phyloP scores from a whole-genome alignment of 768 basidiomycete species.

The Xerocomus spinulosus region DNA sequence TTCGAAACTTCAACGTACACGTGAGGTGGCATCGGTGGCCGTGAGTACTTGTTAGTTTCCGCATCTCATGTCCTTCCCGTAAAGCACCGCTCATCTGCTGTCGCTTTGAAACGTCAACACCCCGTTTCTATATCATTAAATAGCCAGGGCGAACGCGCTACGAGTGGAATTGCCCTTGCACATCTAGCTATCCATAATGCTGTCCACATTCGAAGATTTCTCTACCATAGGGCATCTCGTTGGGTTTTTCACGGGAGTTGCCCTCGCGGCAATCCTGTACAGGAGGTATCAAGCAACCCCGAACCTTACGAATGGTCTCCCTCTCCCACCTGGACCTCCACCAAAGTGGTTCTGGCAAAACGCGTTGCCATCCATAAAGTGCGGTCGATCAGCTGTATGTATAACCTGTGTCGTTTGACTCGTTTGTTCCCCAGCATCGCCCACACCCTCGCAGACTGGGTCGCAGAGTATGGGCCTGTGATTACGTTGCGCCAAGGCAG shows the following conservation, averaged over 20 bases:
- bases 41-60: no score
- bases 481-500: constrained; percentile 48
- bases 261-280: neutral
- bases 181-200: neutral
- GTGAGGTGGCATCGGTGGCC: no score
- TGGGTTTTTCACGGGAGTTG: neutral
- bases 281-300: neutral
- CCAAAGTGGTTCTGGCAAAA: constrained; percentile 21
- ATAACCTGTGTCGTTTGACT: neutral
- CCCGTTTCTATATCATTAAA: no score
- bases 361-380: constrained; percentile 17
- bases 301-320: constrained; percentile 3
- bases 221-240: neutral
- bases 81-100: no score
- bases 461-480: constrained; percentile 52
- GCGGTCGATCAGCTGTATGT: neutral
- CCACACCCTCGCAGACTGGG: constrained; percentile 45
- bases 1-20: no score
- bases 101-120: no score
- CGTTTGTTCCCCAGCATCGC: constrained; percentile 5
- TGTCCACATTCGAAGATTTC: neutral
- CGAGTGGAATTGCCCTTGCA: no score
- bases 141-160: no score
- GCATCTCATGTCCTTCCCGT: no score
- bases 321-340: constrained; percentile 26